These are phyloP conservation scores for Conticribra weissflogii DNA, from an alignment of 108 stramenopile genomes.

Conservation along the genomic window DNA sequence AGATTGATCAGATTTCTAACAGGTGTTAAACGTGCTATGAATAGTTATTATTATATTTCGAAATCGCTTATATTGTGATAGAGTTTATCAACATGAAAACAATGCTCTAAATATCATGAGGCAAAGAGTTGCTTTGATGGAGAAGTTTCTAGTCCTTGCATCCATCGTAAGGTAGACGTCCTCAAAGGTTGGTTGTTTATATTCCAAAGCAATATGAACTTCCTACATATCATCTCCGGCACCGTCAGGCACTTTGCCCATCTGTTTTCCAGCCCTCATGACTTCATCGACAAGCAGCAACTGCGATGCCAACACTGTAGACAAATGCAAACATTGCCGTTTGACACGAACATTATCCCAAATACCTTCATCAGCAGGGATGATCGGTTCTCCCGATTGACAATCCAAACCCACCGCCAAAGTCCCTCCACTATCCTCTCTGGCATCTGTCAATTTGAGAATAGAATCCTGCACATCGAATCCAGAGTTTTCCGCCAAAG, in stretches of 20 bases:
- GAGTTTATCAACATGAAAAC: no score
- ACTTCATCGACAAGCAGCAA: slow-evolving; percentile 98
- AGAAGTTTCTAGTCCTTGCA: no score
- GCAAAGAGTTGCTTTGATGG: no score
- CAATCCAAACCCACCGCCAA: slow-evolving; percentile 94
- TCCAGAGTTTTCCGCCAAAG: slow-evolving; percentile 97
- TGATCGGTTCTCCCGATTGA: slow-evolving; percentile 91
- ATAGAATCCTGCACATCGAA: slow-evolving; percentile 95
- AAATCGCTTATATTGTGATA: no score
- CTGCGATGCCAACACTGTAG: slow-evolving; percentile 97
- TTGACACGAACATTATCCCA: slow-evolving; percentile 99
- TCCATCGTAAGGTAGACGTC: no score
- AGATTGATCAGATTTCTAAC: no score
- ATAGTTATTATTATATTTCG: no score
- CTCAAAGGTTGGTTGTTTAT: no score
- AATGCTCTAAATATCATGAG: no score
- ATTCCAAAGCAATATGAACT: not conserved
- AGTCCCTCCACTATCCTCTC: slow-evolving; percentile 51
- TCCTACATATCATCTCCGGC: slow-evolving; percentile 36
- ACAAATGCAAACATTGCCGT: slow-evolving; percentile 91
- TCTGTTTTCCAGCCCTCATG: slow-evolving; percentile 98
- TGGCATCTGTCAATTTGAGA: slow-evolving; percentile 90
- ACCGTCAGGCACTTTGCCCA: slow-evolving; percentile 79
- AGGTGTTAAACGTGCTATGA: no score
- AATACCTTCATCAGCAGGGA: slow-evolving; percentile 93